These are phyloP conservation scores for Acanthamoeba rhysodes DNA, from an alignment of 208 protist genomes.

Conservation along the genomic window DNA sequence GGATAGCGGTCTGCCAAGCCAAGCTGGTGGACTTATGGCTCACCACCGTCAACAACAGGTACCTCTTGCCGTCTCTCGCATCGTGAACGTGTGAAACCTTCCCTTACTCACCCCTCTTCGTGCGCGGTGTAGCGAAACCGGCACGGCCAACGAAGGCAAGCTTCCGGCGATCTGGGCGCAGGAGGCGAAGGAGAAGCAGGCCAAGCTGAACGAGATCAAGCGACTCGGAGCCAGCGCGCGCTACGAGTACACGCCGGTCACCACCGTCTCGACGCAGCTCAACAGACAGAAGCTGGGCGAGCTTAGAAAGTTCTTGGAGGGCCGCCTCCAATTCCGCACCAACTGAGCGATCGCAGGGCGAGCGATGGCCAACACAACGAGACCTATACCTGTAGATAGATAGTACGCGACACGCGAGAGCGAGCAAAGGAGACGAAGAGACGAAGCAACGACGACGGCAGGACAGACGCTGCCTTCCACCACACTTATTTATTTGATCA, in stretches of 20 bases:
- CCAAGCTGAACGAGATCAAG: slow-evolving; percentile 62
- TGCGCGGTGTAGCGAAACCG: slow-evolving; percentile 9
- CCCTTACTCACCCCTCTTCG: not conserved
- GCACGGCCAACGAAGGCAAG: slow-evolving; percentile 42
- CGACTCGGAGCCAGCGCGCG: slow-evolving; percentile 39
- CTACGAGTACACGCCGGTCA: slow-evolving; percentile 66
- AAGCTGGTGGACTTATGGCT: slow-evolving; percentile 44
- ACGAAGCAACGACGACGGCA: no score
- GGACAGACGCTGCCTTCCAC: no score
- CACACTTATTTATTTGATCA: no score
- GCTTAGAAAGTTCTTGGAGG: slow-evolving; percentile 52
- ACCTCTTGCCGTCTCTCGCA: not conserved
- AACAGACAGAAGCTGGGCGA: slow-evolving; percentile 45
- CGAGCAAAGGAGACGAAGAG: no score
- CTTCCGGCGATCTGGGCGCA: slow-evolving; percentile 66
- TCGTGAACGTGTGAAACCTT: no score
- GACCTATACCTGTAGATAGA: no score
- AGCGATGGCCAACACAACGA: not conserved
- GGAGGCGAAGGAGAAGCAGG: slow-evolving; percentile 52
- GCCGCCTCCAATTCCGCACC: slow-evolving; percentile 50
- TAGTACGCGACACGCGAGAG: no score
- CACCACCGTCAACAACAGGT: slow-evolving; percentile 63
- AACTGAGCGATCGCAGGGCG: not conserved
- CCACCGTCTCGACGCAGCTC: slow-evolving; percentile 22
- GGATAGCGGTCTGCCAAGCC: slow-evolving; percentile 39